These are phyloP conservation scores for Thielaviopsis ethacetica DNA, from an alignment of 2,329 filamentous ascomycete species.

Conservation along the genomic window DNA sequence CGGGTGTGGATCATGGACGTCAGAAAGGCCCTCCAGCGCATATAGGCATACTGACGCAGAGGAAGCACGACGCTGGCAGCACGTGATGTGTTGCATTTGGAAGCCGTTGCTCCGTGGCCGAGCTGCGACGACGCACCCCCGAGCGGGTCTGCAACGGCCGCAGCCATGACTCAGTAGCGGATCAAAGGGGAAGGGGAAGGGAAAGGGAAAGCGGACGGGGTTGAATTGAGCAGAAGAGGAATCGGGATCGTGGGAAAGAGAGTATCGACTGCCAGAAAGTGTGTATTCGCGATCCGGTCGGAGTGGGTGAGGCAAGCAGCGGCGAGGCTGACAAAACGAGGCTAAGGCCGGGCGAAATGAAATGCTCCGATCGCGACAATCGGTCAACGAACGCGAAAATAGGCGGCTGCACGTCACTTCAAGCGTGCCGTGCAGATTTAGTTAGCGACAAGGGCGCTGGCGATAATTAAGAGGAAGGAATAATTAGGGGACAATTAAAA, in stretches of 20 bases:
- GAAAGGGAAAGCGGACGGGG: background rate
- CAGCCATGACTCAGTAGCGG: background rate
- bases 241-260: background rate
- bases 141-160: slow-evolving; percentile 1
- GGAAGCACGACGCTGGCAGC: slow-evolving; percentile 2
- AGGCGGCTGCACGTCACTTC: background rate
- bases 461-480: no score
- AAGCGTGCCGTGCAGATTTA: background rate
- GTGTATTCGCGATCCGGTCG: background rate
- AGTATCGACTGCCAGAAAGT: background rate
- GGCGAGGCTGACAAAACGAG: background rate
- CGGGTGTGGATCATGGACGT: background rate
- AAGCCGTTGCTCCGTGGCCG: background rate
- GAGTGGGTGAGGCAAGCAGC: no score
- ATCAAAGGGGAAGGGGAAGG: background rate
- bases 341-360: background rate
- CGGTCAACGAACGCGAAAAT: background rate
- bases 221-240: background rate
- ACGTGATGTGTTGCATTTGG: background rate
- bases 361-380: background rate
- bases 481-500: no score
- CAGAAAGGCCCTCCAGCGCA: slow-evolving; percentile 6
- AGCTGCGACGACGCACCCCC: background rate
- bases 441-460: background rate
- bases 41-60: slow-evolving; percentile 6